Percentiles rank a stretch among this genome's conserved stretches.
phyloP scores from a whole-genome alignment of 192 early-diverging fungal genomes.

The Coemansia sp. region DNA sequence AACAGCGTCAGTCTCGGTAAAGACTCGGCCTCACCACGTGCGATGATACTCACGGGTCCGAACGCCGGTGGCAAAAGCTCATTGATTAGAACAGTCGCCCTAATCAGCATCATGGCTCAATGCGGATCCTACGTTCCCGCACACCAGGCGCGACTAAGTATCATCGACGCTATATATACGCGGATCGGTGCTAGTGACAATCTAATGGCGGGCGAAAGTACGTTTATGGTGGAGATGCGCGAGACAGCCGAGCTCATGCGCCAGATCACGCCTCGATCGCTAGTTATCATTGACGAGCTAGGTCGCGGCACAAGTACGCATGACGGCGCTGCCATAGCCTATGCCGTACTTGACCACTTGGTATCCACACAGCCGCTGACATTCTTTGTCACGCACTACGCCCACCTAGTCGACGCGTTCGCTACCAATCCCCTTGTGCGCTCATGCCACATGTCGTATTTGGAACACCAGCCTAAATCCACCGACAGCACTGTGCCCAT shows the following conservation, averaged over 20 bases:
- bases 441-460: slow-evolving; percentile 46
- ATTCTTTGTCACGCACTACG: slow-evolving; percentile 96
- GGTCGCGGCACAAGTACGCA: slow-evolving; percentile 96
- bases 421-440: slow-evolving; percentile 19
- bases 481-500: slow-evolving; percentile 65
- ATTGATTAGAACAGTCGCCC: slow-evolving; percentile 87
- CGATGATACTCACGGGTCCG: slow-evolving; percentile 94
- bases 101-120: slow-evolving; percentile 94
- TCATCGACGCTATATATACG: slow-evolving; percentile 93
- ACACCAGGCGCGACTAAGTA: slow-evolving; percentile 64
- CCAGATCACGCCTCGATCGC: slow-evolving; percentile 81
- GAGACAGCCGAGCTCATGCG: slow-evolving; percentile 92
- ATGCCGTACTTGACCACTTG: slow-evolving; percentile 87
- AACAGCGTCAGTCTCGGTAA: slow-evolving; percentile 82
- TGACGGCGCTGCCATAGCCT: slow-evolving; percentile 97
- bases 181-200: slow-evolving; percentile 98
- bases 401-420: slow-evolving; percentile 71
- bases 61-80: slow-evolving; percentile 99
- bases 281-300: slow-evolving; percentile 96
- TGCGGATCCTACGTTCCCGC: slow-evolving; percentile 95
- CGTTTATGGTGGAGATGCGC: slow-evolving; percentile 94
- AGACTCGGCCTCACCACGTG: slow-evolving; percentile 31
- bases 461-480: slow-evolving; percentile 65
- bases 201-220: slow-evolving; percentile 89
- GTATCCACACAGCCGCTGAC: slow-evolving; percentile 75